A percentile compares a stretch with the other conserved stretches of the same genome.
phyloP scores from a whole-genome alignment of 2,329 filamentous ascomycete genomes.

The Alternaria burnsii region DNA sequence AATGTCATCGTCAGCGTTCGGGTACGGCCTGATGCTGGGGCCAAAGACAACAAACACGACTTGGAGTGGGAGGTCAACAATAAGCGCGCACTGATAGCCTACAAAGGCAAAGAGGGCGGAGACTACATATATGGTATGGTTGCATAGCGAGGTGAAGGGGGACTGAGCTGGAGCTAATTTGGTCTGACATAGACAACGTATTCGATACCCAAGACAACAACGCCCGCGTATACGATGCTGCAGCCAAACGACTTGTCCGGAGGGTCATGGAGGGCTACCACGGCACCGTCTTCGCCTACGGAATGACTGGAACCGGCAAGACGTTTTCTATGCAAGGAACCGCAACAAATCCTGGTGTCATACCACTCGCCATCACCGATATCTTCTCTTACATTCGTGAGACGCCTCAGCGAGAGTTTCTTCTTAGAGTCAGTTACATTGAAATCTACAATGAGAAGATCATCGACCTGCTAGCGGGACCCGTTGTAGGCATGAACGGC shows the following conservation, averaged over 20 bases:
- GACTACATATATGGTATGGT: slow-evolving; percentile 89
- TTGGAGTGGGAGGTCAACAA: slow-evolving; percentile 94
- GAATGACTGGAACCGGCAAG: slow-evolving; percentile 98
- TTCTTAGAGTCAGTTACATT: slow-evolving; percentile 94
- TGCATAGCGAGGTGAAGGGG: slow-evolving; percentile 26
- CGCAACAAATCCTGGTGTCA: slow-evolving; percentile 92
- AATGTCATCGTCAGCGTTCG: slow-evolving; percentile 96
- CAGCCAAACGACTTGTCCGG: slow-evolving; percentile 90
- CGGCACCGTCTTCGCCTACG: slow-evolving; percentile 97
- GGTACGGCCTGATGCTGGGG: slow-evolving; percentile 81
- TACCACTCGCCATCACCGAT: slow-evolving; percentile 95
- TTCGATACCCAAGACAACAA: slow-evolving; percentile 96
- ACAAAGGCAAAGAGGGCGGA: slow-evolving; percentile 82
- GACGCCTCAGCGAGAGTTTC: slow-evolving; percentile 91
- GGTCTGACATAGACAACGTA: slow-evolving; percentile 78
- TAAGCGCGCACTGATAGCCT: slow-evolving; percentile 80
- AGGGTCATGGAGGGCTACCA: slow-evolving; percentile 99
- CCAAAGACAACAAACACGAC: slow-evolving; percentile 71
- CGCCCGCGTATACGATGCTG: slow-evolving; percentile 90
- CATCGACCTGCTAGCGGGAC: slow-evolving; percentile 86
- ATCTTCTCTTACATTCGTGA: slow-evolving; percentile 99
- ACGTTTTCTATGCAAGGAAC: slow-evolving; percentile 99
- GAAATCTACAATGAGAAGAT: slow-evolving; percentile 99
- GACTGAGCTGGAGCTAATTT: slow-evolving; percentile 19
- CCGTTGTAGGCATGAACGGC: slow-evolving; percentile 64